Evolutionary conservation across 1,284 basidiomycete species (phyloP), one percentile per base, ranked within the genome.

Genomic region (Cystobasidiaceae sp.): DNA sequence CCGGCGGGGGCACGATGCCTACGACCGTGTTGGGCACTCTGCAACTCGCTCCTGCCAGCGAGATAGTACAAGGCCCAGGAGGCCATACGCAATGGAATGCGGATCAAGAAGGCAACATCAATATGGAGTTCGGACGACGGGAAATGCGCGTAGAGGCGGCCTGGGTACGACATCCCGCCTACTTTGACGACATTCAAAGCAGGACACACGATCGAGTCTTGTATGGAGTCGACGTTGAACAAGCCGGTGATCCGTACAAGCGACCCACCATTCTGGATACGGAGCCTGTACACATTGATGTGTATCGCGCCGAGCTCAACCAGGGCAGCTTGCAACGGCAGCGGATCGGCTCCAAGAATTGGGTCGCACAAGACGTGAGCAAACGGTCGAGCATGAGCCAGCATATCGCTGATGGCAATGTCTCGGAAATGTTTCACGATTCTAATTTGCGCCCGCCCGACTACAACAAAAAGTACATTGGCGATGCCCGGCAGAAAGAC

Each of bases 211-310:
- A 59, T 17, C 43, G 48, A 34, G 15, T 13, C 1, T 25, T 49
- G 4, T 39, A 59, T 21, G 45, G 56, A 11, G 56, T 46, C 28
- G 45, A 46, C 19, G 56, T 49, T 15, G 44, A 34, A 27, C 11
- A 32, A 28, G 27, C 48, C 6, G 56, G 30, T 23, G 33, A 59
- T 28, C 44, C 23, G 4, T 32, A 27, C 54, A 57, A 44, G 37
- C 33, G 41, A n/a, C 54, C 21, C 8, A 43, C 54, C 8, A 44
- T 57, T 43, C 11, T 57, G 25, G 54, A 57, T 33, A n/a, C 41
- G 27, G 25, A 45, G 15, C 17, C 39, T 15, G 23, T 57, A 34
- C 33, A 30, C 25, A 23, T 45, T 25, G 27, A 32, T 4, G 11
- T 57, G 5, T 57, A 57, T 25, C 41, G 19, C 15, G 15, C 11